Conservation (phyloP, 768 basidiomycete genomes). For the Kwoniella bestiolae region DNA sequence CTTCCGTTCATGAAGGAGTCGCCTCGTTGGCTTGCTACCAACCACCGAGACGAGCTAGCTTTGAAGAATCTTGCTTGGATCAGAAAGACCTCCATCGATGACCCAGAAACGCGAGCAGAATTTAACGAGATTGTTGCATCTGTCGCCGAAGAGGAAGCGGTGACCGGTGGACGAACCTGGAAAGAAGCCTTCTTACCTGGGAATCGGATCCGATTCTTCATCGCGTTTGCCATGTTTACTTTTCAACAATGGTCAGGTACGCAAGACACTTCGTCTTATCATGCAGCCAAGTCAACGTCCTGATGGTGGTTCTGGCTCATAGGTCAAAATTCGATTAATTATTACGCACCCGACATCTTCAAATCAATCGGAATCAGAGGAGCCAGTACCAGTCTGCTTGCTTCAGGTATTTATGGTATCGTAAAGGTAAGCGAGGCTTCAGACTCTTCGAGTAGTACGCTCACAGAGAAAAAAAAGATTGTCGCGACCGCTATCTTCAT, state of each 20-base stretch:
- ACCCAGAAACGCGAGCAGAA: constrained; percentile 56
- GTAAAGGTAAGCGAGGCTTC: constrained; percentile 31
- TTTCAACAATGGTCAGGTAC: constrained; percentile 76
- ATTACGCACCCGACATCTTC: constrained; percentile 58
- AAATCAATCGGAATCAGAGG: constrained; percentile 51
- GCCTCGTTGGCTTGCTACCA: constrained; percentile 57
- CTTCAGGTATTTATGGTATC: constrained; percentile 58
- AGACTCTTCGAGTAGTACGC: background rate
- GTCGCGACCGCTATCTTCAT: constrained; percentile 58
- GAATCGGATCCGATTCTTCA: constrained; percentile 77
- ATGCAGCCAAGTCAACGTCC: too few species aligned
- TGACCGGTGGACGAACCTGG: constrained; percentile 68
- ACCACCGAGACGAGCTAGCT: constrained; percentile 53
- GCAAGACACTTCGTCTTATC: constrained; percentile 60
- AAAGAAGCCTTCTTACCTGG: constrained; percentile 81
- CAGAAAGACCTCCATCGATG: constrained; percentile 54
- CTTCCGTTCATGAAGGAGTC: constrained; percentile 48
- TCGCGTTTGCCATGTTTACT: constrained; percentile 68
- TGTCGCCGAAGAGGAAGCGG: constrained; percentile 71
- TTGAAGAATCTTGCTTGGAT: constrained; percentile 63
- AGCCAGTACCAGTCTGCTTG: constrained; percentile 52
- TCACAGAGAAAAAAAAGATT: constrained; percentile 48
- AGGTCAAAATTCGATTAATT: constrained; percentile 67
- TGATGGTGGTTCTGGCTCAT: background rate
- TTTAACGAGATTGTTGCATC: constrained; percentile 75